Evolutionary conservation across 2,329 filamentous ascomycete genomes (phyloP).

Genomic region (Fusarium udum): DNA sequence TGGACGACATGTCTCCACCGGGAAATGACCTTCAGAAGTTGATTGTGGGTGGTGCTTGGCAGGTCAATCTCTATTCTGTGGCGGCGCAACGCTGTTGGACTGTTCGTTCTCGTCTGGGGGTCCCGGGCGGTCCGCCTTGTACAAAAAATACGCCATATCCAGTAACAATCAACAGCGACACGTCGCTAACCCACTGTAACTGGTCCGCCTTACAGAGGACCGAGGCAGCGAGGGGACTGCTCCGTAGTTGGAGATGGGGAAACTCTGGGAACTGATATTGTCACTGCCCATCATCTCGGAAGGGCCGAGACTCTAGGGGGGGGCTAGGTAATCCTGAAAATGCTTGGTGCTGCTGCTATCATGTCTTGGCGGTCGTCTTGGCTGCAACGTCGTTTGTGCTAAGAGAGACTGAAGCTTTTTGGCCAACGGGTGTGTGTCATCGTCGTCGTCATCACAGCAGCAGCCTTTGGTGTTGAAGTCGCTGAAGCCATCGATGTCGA

Average conservation of each 20-base stretch:
- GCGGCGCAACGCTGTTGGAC: background rate
- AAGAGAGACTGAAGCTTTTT: constrained; percentile 8
- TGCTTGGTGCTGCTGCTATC: constrained; percentile 22
- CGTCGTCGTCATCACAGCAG: constrained; percentile 19
- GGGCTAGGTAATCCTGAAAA: background rate
- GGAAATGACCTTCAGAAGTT: constrained; percentile 24
- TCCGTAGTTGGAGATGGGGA: background rate
- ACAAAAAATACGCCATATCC: background rate
- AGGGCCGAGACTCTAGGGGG: constrained; percentile 18
- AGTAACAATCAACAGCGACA: constrained; percentile 26
- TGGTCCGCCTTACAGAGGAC: constrained; percentile 29
- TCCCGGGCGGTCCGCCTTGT: background rate
- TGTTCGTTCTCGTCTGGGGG: background rate
- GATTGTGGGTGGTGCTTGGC: constrained; percentile 32
- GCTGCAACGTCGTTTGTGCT: constrained; percentile 14
- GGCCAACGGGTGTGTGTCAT: background rate
- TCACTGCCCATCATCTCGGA: constrained; percentile 27
- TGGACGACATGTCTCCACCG: constrained; percentile 18
- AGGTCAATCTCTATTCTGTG: constrained; percentile 21
- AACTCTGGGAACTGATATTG: background rate
- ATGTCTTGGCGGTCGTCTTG: constrained; percentile 30
- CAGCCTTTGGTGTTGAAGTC: background rate
- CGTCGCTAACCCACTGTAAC: constrained; percentile 26
- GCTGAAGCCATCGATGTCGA: background rate
- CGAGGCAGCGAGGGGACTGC: background rate